Evolutionary conservation across 371 early-diverging fungal genomes (phyloP), one percentile per base, ranked within the genome.

Genomic region (Mortierella sp.): DNA sequence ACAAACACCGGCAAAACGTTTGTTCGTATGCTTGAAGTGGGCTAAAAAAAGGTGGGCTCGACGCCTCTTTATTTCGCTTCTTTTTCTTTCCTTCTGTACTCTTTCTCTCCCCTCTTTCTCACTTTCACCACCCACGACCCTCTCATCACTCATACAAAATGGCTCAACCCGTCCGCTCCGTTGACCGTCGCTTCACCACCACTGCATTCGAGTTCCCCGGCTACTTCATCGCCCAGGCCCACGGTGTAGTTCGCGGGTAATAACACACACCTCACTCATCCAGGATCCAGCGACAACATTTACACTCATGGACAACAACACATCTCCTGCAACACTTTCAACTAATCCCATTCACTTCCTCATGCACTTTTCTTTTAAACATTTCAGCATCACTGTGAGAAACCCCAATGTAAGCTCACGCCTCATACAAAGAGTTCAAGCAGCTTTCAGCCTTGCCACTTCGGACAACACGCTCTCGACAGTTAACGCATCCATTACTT

Each of bases 241-340:
- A 85, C 53, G 86, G 86, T 28, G 86, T 85, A 19, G 86, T 85
- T 51, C 81, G 86, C 57, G 86, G 84, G 84, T 83, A 80, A 69
- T 28, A 59, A 11, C 54, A 61, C 9, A 21, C 16, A 24, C 43
- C 48, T 59, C 44, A 5, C 61, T 61, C 34, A 61, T 61, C 6
- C 61, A 34, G 34, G 34, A 61, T 6, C 13, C 19, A 31, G 31
- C 61, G 13, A 55, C 31, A 8, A 19, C 28, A 44, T 37, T 34
- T 19, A 53, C 37, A 28, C 3, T 8, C 55, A 34, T 6, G 59
- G 55, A 72, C 57, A 43, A 31, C 71, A 59, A 74, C 16, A 1
- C 67, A 5, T 26, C 74, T n/a, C 40, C 28, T 3, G 14, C 24
- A 0, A 11, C 43, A 43, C 14, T 14, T 13, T 5, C 28, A 28